A percentile compares a stretch with the other conserved stretches of the same genome.
phyloP scores from a whole-genome alignment of 495 filamentous ascomycete species.

The Penicillium odoratum region DNA sequence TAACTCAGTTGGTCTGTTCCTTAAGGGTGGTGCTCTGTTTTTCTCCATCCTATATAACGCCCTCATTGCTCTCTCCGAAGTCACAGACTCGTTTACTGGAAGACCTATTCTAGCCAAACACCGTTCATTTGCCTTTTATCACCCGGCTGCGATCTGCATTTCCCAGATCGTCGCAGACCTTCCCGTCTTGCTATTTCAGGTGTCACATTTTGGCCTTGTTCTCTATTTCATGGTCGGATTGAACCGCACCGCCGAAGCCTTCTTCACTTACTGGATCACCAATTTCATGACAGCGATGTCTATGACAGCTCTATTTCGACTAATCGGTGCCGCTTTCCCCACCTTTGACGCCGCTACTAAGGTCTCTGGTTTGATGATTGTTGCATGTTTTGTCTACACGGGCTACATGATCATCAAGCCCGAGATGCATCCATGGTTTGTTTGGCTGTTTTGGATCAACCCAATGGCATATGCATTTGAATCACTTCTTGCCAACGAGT shows the following conservation, averaged over 20 bases:
- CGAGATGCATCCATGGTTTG: conserved; percentile 71
- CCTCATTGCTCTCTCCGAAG: conserved; percentile 67
- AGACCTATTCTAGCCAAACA: conserved; percentile 74
- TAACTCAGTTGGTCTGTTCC: conserved; percentile 44
- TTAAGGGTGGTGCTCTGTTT: conserved; percentile 58
- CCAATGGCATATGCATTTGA: conserved; percentile 72
- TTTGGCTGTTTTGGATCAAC: conserved; percentile 68
- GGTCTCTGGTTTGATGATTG: conserved; percentile 27
- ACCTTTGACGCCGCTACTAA: no score
- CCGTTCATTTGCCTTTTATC: conserved; percentile 70
- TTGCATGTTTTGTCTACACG: conserved; percentile 52
- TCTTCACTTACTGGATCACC: conserved; percentile 52
- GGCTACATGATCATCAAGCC: conserved; percentile 59
- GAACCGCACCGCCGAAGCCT: conserved; percentile 44
- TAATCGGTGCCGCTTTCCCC: no score
- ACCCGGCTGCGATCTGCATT: conserved; percentile 71
- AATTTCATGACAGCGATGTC: no score
- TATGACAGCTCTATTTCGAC: no score
- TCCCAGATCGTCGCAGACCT: conserved; percentile 66
- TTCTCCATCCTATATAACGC: conserved; percentile 72
- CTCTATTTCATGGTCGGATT: conserved; percentile 71
- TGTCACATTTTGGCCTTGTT: conserved; percentile 63
- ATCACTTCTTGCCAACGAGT: conserved; percentile 63
- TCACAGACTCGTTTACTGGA: conserved; percentile 65
- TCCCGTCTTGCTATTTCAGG: conserved; percentile 62